Base-by-base conservation (phyloP, 1,284 basidiomycete genomes). In the Trichosporon sp. region DNA sequence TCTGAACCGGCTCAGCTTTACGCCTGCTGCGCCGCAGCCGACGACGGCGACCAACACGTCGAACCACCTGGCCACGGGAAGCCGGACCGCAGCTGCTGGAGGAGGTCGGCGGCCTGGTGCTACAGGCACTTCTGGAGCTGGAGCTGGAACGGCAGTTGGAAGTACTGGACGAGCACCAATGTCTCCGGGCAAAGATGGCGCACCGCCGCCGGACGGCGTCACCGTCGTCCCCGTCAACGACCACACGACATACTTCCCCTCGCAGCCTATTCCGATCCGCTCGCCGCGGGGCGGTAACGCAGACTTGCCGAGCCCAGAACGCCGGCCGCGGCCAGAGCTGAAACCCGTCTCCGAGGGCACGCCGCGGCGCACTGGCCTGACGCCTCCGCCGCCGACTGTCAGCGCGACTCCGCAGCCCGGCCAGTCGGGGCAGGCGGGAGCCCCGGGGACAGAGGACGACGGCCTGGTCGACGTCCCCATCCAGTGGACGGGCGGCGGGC, bases 401-500 rank as follows among this genome's bases (percentile, higher is more conserved):
- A 62, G 71, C 13, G 69, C 70, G 7, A 76, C 76, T 9, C 74
- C 76, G 8, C 62, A 66, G 58, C 66, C 67, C 9, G n/a, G 49
- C 63, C 27, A 57, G 60, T n/a, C n/a, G n/a, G n/a, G n/a, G n/a
- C n/a, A n/a, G n/a, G n/a, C n/a, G n/a, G n/a, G n/a, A n/a, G n/a
- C n/a, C n/a, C 29, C 61, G 49, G 60, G 32, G 62, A 64, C 32
- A 52, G 62, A 64, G 16, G 54, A 36, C 29, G 76, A 77, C 64
- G 76, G 75, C 1, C 56, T 75, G 56, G 77, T 78, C 10, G 71
- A 72, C 63, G 77, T 78, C 7, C 74, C 76, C 3, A 69, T 78
- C n/a, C 72, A 74, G 44, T 82, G 81, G 81, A 77, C 73, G 19
- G 79, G 78, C 56, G 79, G 80, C 7, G 81, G 81, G 13, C 80